Conservation (phyloP, 306 rosid genomes). For the Quercus cerris region DNA sequence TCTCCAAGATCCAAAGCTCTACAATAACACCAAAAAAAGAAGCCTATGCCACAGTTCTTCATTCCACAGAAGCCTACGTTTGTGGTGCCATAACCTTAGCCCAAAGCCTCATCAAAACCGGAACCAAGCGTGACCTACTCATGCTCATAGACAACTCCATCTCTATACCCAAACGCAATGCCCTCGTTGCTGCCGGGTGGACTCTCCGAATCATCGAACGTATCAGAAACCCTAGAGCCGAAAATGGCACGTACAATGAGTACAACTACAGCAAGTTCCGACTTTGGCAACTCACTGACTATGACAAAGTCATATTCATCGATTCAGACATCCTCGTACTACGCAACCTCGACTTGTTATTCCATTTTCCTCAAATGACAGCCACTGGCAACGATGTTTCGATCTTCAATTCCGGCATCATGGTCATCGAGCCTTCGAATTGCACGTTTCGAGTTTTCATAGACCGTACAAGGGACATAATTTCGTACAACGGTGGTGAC, state of each 20-base stretch:
- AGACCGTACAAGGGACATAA: conserved; percentile 43
- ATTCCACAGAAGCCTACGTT: conserved; percentile 69
- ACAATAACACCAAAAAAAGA: conserved; percentile 50
- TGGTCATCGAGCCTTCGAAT: conserved; percentile 90
- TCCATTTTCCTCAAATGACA: conserved; percentile 80
- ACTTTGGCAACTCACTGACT: conserved; percentile 83
- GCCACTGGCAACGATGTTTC: conserved; percentile 86
- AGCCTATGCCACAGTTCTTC: conserved; percentile 86
- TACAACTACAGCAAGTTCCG: conserved; percentile 96
- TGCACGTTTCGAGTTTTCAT: conserved; percentile 68
- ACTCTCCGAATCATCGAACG: conserved; percentile 57
- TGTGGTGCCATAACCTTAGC: conserved; percentile 91
- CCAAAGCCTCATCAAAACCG: conserved; percentile 62
- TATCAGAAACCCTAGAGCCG: conserved; percentile 74
- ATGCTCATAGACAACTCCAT: conserved; percentile 73
- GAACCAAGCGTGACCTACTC: conserved; percentile 80
- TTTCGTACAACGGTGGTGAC: conserved; percentile 92
- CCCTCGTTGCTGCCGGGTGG: conserved; percentile 69
- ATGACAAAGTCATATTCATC: conserved; percentile 69
- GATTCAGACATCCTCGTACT: conserved; percentile 86
- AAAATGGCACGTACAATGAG: conserved; percentile 70
- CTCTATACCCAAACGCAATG: conserved; percentile 49
- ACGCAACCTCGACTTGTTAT: conserved; percentile 76
- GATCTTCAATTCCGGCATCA: conserved; percentile 85
- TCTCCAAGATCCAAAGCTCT: conserved; percentile 42